Base-by-base conservation (phyloP, 768 basidiomycete species). In the Boletus huronensis region DNA sequence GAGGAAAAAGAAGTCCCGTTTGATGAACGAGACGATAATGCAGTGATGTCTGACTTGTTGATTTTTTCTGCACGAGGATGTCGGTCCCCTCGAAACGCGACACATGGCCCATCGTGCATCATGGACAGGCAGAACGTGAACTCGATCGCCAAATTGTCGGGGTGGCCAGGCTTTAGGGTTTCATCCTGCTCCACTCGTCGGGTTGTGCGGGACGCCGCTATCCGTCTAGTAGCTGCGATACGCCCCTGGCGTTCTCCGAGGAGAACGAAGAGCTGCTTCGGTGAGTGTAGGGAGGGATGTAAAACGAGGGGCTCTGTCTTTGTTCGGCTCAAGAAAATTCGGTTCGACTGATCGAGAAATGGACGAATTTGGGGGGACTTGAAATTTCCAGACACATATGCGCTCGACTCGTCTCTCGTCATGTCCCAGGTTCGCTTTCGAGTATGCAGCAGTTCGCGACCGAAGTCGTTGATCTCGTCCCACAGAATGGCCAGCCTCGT, bases 331-430 rank as follows among this genome's bases (percentile, higher is more conserved):
- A 16, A n/a, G n/a, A n/a, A n/a, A n/a, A n/a, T 58, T 61, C 60
- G 60, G 60, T 25, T 44, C 23, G 23, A n/a, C n/a, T 38, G 32
- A 53, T 38, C 55, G 21, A 38, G 44, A 36, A 0, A 35, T n/a
- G 32, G 39, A 64, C 57, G 49, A 61, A 65, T 70, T 68, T 70
- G 55, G 58, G 51, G 59, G 65, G 45, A 35, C 46, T 70, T 65
- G 59, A 67, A 67, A 59, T 59, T 48, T 47, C 46, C 45, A 21
- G 10, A 26, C 50, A 39, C 57, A 62, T 62, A 49, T 51, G 43
- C 45, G 21, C 16, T 34, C 53, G 6, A 35, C 48, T n/a, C 21
- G 46, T 11, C 14, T 35, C 35, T 32, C 51, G 61, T 60, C 62
- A 63, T 63, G 61, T 64, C 61, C 52, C 62, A 63, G 61, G 62